phyloP scores from a whole-genome alignment of 2,329 filamentous ascomycete genomes.

The Colletotrichum gigasporum region DNA sequence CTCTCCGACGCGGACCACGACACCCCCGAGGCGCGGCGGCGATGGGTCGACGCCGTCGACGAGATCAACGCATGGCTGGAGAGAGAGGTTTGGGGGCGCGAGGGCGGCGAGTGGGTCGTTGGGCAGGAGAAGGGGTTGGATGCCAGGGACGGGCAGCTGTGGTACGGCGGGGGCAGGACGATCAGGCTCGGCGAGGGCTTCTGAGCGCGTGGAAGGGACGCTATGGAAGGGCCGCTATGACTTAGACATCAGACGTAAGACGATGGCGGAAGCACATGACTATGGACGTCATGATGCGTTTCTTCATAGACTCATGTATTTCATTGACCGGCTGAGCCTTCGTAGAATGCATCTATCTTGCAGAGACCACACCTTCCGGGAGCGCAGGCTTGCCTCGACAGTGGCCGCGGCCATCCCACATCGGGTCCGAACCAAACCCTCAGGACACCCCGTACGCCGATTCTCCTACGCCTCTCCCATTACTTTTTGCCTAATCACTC shows the following conservation, averaged over 20 bases:
- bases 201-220: too few relatives aligned
- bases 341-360: conserved; percentile 21
- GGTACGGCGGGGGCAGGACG: conserved; percentile 87
- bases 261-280: background rate
- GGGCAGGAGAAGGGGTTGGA: conserved; percentile 86
- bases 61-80: conserved; percentile 80
- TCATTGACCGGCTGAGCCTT: conserved; percentile 31
- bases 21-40: conserved; percentile 64
- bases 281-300: too few relatives aligned
- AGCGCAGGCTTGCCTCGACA: background rate
- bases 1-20: conserved; percentile 73
- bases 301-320: conserved; percentile 28
- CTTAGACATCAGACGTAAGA: background rate
- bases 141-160: conserved; percentile 77
- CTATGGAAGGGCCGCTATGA: background rate
- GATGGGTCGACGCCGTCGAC: conserved; percentile 77
- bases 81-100: conserved; percentile 73
- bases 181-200: conserved; percentile 72
- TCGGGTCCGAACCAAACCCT: conserved; percentile 13
- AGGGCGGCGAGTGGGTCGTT: conserved; percentile 80
- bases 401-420: conserved; percentile 20
- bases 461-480: background rate
- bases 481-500: conserved; percentile 25
- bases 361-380: conserved; percentile 3
- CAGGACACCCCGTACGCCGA: conserved; percentile 19